Conservation (phyloP, 352 stramenopile species). For the Globisporangium canariense region DNA sequence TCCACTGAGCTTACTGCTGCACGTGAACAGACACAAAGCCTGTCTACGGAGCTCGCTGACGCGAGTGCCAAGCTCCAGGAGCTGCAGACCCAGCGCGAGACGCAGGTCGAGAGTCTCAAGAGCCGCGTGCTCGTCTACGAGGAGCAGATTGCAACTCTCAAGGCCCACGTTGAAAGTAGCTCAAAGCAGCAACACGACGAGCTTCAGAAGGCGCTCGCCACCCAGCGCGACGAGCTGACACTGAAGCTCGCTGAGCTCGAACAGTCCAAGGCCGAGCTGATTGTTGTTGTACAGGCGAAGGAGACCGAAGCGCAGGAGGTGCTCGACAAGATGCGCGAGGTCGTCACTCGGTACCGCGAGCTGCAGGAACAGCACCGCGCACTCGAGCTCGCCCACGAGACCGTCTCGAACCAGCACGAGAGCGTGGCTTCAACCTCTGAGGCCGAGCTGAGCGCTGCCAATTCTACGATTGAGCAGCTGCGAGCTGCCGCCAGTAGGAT, state of each 20-base stretch:
- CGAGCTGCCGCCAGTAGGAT: constrained; percentile 15
- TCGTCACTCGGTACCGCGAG: constrained; percentile 26
- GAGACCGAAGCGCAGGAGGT: constrained; percentile 23
- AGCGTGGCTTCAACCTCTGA: not conserved
- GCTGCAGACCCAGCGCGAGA: constrained; percentile 23
- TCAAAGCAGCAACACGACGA: constrained; percentile 25
- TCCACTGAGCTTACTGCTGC: constrained; percentile 19
- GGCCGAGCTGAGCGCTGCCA: constrained; percentile 28
- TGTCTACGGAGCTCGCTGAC: constrained; percentile 22
- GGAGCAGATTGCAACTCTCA: constrained; percentile 22
- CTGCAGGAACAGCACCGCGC: constrained; percentile 26
- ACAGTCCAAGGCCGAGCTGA: constrained; percentile 17
- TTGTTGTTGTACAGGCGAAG: constrained; percentile 22
- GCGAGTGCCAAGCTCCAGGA: constrained; percentile 13
- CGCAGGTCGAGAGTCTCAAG: constrained; percentile 30
- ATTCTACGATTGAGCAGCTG: constrained; percentile 33
- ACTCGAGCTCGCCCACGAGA: constrained; percentile 13
- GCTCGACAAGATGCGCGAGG: constrained; percentile 26
- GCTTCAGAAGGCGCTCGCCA: constrained; percentile 14
- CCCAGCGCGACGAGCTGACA: constrained; percentile 17
- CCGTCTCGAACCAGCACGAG: constrained; percentile 9
- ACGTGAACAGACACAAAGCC: constrained; percentile 13
- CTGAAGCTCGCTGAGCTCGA: constrained; percentile 28
- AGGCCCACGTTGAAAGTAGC: constrained; percentile 15
- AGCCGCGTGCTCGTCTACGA: constrained; percentile 26